Evolutionary conservation across 2,329 filamentous ascomycete genomes (phyloP).

Genomic region (Epichloe scottii): DNA sequence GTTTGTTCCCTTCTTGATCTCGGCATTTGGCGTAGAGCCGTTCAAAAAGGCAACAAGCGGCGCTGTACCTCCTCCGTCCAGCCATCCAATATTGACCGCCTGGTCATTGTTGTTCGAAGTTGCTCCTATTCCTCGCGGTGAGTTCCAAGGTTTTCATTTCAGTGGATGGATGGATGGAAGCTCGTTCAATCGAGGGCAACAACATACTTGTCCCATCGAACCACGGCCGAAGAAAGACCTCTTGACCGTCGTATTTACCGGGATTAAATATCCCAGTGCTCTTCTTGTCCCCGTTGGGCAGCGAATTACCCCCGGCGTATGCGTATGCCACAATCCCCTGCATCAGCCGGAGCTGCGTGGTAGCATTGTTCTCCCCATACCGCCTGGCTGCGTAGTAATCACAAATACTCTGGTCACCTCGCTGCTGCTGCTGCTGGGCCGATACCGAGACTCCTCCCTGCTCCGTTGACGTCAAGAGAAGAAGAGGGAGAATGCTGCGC

Average conservation of each 20-base stretch:
- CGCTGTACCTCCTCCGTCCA: slow-evolving; percentile 17
- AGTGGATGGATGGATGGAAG: not conserved
- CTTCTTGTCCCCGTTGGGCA: slow-evolving; percentile 8
- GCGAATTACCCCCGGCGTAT: slow-evolving; percentile 13
- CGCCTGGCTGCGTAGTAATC: slow-evolving; percentile 17
- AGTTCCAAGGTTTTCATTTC: not conserved
- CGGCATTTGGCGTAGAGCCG: slow-evolving; percentile 10
- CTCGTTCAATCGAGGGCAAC: not conserved
- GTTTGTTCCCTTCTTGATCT: slow-evolving; percentile 14
- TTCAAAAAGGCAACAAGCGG: slow-evolving; percentile 16
- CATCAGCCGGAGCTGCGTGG: slow-evolving; percentile 16
- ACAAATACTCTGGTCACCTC: slow-evolving; percentile 13
- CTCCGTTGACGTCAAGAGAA: not conserved
- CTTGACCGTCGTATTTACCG: slow-evolving; percentile 11
- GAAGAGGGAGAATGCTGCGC: not conserved
- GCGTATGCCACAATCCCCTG: slow-evolving; percentile 18
- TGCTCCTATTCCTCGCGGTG: slow-evolving; percentile 3
- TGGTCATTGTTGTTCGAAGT: slow-evolving; percentile 18
- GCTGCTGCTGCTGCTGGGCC: not conserved
- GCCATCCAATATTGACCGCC: slow-evolving; percentile 16
- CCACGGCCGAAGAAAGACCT: slow-evolving; percentile 16
- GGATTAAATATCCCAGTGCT: slow-evolving; percentile 18
- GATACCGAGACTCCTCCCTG: not conserved
- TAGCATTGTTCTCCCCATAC: slow-evolving; percentile 14
- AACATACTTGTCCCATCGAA: slow-evolving; percentile 19